These are phyloP conservation scores for Emergomyces pasteurianus DNA, from an alignment of 2,329 filamentous ascomycete species.

Conservation along the genomic window DNA sequence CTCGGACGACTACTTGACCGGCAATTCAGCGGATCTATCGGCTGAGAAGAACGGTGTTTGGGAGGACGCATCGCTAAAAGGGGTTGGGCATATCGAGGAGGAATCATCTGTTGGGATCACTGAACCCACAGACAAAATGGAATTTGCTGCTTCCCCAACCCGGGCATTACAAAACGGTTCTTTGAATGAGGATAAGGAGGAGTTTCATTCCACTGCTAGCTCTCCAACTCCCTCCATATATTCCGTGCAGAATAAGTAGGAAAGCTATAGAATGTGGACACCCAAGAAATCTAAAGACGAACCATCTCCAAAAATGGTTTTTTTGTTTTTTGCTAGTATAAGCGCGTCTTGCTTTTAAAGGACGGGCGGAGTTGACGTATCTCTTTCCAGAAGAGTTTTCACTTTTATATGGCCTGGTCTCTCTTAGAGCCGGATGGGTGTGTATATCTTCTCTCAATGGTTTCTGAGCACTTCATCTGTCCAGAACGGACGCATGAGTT, in stretches of 20 bases:
- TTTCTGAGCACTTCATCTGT: not conserved
- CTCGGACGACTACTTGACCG: not conserved
- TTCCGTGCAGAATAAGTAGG: not conserved
- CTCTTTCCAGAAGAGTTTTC: not conserved
- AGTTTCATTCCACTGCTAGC: slow-evolving; percentile 30
- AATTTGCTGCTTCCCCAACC: not conserved
- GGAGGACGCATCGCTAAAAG: not conserved
- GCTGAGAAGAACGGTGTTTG: not conserved
- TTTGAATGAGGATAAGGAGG: slow-evolving; percentile 21
- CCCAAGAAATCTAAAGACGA: not conserved
- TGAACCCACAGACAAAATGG: not conserved
- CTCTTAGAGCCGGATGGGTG: not conserved
- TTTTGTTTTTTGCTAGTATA: not conserved
- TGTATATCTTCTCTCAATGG: not conserved
- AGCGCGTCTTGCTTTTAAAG: not conserved
- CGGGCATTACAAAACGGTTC: not conserved
- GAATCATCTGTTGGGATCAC: not conserved
- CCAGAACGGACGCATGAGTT: not conserved
- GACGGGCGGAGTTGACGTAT: not conserved
- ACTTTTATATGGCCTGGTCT: not conserved
- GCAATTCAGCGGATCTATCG: not conserved
- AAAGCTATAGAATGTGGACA: not conserved
- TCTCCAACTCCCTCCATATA: slow-evolving; percentile 6
- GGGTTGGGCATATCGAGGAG: not conserved
- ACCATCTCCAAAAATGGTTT: no score